phyloP scores from a whole-genome alignment of 2,329 filamentous ascomycete species.

The Penicillium rolfsii region DNA sequence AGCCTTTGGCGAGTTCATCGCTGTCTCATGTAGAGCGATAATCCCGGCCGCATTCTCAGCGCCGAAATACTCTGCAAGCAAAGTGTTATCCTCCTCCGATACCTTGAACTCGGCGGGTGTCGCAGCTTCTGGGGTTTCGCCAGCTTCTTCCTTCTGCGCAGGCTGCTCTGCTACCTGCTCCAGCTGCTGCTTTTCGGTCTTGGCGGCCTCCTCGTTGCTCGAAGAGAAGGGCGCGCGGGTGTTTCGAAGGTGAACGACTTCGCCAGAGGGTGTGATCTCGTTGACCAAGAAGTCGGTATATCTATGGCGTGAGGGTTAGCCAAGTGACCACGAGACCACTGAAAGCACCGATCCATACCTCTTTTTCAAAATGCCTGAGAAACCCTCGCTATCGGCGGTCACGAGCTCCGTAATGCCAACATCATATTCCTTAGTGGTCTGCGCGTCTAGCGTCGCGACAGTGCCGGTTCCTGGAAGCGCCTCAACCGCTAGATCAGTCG shows the following conservation, averaged over 20 bases:
- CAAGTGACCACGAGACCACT: not conserved
- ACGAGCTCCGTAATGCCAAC: slow-evolving; percentile 69
- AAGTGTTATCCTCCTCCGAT: slow-evolving; percentile 50
- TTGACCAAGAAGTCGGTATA: slow-evolving; percentile 94
- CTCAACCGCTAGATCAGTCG: slow-evolving; percentile 21
- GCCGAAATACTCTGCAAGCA: slow-evolving; percentile 56
- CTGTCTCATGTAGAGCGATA: slow-evolving; percentile 58
- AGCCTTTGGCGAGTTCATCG: slow-evolving; percentile 57
- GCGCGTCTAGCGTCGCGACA: slow-evolving; percentile 31
- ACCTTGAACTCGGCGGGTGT: slow-evolving; percentile 37
- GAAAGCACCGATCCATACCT: slow-evolving; percentile 45
- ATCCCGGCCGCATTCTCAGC: slow-evolving; percentile 55
- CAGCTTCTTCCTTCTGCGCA: slow-evolving; percentile 16
- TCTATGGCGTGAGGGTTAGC: slow-evolving; percentile 42
- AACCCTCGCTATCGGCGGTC: slow-evolving; percentile 60
- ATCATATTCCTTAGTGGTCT: slow-evolving; percentile 46
- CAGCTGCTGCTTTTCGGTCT: not conserved
- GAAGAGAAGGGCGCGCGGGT: slow-evolving; percentile 38
- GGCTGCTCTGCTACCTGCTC: slow-evolving; percentile 18
- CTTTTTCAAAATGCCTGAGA: slow-evolving; percentile 69
- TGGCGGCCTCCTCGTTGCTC: slow-evolving; percentile 6
- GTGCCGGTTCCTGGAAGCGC: slow-evolving; percentile 12
- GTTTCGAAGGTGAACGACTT: slow-evolving; percentile 71
- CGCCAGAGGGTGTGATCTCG: slow-evolving; percentile 76
- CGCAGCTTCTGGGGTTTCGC: slow-evolving; percentile 14